Evolutionary conservation across 331 rosid species (phyloP).

Genomic region (Cydonia oblonga): DNA sequence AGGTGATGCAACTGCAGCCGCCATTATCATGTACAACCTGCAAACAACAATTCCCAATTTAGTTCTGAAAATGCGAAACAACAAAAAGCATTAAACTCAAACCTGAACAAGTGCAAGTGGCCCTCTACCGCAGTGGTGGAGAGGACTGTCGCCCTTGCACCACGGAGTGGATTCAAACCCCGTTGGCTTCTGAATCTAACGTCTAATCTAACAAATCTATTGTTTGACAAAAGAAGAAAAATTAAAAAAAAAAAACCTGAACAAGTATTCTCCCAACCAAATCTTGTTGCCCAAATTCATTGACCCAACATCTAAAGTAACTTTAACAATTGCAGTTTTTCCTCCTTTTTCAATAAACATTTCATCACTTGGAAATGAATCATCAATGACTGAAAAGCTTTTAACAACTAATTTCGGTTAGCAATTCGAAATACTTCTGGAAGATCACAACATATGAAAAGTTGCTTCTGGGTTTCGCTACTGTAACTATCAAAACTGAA

Average conservation of each 20-base stretch:
- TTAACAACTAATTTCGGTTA: neutral
- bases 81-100: neutral
- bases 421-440: neutral
- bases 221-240: too few relatives aligned
- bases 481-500: neutral
- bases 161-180: too few relatives aligned
- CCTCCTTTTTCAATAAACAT: neutral
- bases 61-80: neutral
- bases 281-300: neutral
- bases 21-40: constrained; percentile 27
- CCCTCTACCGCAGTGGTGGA: too few relatives aligned
- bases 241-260: too few relatives aligned
- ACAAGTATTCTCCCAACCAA: neutral
- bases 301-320: neutral
- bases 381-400: neutral
- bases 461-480: neutral
- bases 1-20: constrained; percentile 10
- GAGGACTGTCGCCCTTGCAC: too few relatives aligned
- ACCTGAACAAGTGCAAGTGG: neutral
- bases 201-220: too few relatives aligned
- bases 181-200: too few relatives aligned
- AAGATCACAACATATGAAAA: neutral
- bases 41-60: neutral
- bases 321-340: neutral
- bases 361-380: neutral